Base-by-base conservation (phyloP, 371 early-diverging fungal genomes). In the Syncephalis plumigaleata region DNA sequence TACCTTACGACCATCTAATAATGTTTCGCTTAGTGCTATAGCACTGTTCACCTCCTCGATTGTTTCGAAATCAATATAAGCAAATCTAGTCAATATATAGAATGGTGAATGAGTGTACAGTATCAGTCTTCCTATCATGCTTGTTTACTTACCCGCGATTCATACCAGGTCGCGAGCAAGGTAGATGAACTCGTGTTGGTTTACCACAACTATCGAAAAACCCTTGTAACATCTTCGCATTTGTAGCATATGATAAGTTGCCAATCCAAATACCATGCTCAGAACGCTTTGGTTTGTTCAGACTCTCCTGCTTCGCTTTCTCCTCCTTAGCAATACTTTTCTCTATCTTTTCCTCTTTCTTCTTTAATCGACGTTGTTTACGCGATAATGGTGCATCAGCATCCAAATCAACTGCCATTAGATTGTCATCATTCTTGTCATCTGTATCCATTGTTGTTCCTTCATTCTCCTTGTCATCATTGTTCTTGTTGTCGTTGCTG, bases 201-300 rank as follows among this genome's bases (percentile, higher is more conserved):
- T 63, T 53, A 11, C 75, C 74, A 38, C 73, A 71, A 11, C 63
- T 60, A 5, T 51, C 51, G 60, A 84, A 76, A 55, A 76, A 81
- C 26, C 66, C 61, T 17, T 53, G 54, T 43, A 84, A 55, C 0
- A 67, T 57, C 36, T 73, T 69, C 18, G 63, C 63, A 2, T 72
- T 69, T 8, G 75, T 75, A 3, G 63, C 44, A 52, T 67, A 84
- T 11, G 73, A 61, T 26, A 84, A 58, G 56, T 84, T 84, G 5
- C 84, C 84, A 25, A 84, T 75, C 84, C 84, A 84, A 44, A 82
- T 65, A 55, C 80, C 73, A 42, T 56, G 66, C 39, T 70, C 65
- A 24, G 59, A 58, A 24, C 63, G 61, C 40, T 65, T 65, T 11
- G 62, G 50, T 17, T 66, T 59, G 15, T 52, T 60, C 48, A 55